Conservation (phyloP, 805 yeast genomes). For the Candida boleticola region DNA sequence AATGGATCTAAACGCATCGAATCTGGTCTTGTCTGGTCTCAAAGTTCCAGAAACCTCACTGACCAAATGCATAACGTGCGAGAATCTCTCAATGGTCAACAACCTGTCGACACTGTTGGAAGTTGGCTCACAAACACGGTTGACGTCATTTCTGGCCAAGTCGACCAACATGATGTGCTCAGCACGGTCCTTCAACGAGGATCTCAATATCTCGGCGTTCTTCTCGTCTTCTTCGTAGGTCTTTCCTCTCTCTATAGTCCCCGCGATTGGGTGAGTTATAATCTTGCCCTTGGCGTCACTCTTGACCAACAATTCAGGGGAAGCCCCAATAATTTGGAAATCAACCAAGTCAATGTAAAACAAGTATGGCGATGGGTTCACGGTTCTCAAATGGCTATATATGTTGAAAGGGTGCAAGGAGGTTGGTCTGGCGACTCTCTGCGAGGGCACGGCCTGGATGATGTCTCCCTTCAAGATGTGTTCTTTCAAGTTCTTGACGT, state of each 20-base stretch:
- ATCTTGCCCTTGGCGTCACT: constrained; percentile 70
- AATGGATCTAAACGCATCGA: constrained; percentile 95
- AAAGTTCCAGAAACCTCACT: constrained; percentile 92
- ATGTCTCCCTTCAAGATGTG: constrained; percentile 92
- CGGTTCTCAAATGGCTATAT: constrained; percentile 90
- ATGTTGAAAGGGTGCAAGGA: constrained; percentile 94
- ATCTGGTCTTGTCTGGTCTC: constrained; percentile 79
- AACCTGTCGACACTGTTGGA: constrained; percentile 86
- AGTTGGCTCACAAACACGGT: constrained; percentile 86
- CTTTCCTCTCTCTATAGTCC: constrained; percentile 88
- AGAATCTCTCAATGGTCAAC: constrained; percentile 86
- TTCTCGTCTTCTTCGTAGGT: constrained; percentile 89
- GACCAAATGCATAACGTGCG: constrained; percentile 96
- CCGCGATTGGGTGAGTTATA: constrained; percentile 97
- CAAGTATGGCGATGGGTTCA: constrained; percentile 96
- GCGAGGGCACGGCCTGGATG: constrained; percentile 98
- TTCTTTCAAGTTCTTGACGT: constrained; percentile 69
- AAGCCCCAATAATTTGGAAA: constrained; percentile 95
- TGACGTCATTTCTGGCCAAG: constrained; percentile 93
- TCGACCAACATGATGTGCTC: constrained; percentile 99
- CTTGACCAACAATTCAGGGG: constrained; percentile 91
- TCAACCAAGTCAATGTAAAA: constrained; percentile 90
- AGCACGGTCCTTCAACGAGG: constrained; percentile 88
- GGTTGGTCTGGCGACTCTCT: constrained; percentile 93
- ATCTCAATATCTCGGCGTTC: constrained; percentile 69